Evolutionary conservation across 345 rosid genomes (phyloP).

Genomic region (Euphorbia pulcherrima): DNA sequence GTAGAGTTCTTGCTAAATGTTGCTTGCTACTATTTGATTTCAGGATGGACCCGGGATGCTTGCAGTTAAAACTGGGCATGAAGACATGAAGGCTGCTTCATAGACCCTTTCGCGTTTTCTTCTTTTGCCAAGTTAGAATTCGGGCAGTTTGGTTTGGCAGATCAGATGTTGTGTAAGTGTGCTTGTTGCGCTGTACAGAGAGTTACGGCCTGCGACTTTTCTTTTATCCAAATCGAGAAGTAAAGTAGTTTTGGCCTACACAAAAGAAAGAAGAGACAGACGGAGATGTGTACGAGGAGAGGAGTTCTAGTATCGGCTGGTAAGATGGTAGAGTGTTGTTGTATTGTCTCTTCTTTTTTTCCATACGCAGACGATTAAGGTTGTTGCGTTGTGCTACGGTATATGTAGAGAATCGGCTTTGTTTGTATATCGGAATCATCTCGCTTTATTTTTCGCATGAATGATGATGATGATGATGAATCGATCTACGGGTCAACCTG

Average conservation of each 20-base stretch:
- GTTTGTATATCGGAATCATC: conserved; percentile 7
- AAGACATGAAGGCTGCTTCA: conserved; percentile 24
- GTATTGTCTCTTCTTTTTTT: conserved; percentile 12
- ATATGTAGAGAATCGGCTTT: conserved; percentile 17
- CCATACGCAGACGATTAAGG: background rate
- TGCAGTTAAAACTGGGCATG: conserved; percentile 17
- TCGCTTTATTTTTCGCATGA: background rate
- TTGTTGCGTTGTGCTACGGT: conserved; percentile 14
- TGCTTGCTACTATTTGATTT: conserved; percentile 1
- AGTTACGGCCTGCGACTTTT: conserved; percentile 11
- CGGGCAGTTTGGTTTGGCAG: conserved; percentile 17
- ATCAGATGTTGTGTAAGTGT: conserved; percentile 15
- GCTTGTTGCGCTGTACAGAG: conserved; percentile 25
- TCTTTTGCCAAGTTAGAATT: conserved; percentile 7
- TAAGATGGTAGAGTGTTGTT: conserved; percentile 4
- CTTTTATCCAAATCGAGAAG: conserved; percentile 7
- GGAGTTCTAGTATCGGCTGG: conserved; percentile 5
- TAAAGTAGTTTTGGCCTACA: conserved; percentile 16
- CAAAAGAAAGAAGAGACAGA: conserved; percentile 7
- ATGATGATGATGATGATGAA: background rate
- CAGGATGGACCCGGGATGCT: conserved; percentile 15
- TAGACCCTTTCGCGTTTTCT: conserved; percentile 18
- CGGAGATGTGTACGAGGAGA: conserved; percentile 6
- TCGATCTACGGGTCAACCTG: background rate
- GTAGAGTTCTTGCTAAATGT: background rate